Base-by-base conservation (phyloP, 2,329 filamentous ascomycete genomes). In the Trichoderma gracile region DNA sequence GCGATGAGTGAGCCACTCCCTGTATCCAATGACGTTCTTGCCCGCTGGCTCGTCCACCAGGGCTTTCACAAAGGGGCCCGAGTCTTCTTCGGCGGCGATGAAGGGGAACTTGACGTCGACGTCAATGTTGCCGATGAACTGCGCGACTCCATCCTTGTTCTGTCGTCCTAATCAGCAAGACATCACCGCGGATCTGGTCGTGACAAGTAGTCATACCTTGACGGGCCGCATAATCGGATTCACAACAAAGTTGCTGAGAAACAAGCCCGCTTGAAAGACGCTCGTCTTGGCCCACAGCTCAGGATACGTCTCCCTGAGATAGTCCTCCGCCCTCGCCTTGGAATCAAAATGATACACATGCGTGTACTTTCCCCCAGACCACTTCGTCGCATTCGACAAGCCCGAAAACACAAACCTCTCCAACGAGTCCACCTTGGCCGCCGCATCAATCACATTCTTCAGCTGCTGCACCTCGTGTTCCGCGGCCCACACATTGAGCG, bases 371-470 rank as follows among this genome's bases (percentile, higher is more conserved):
- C 61, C 61, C 15, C 33, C 23, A 2, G 61, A 64, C 42, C 42
- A 40, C 64, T 75, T 77, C 8, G 67, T 70, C 1, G 72, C 71
- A 67, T 79, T 69, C 1, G 73, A 71, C 0, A 81, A 66, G 0
- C 72, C 73, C 4, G 78, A 80, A 2, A 78, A 66, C 3, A 82
- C 65, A 17, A 81, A 74, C 5, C 75, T 69, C 42, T 80, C 73
- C 2, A 81, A 65, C 0, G 66, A 56, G 1, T 38, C 33, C 12
- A 78, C 60, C 5, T 69, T 68, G 0, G 74, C 72, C 1, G 76
- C 78, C 2, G 73, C 75, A 60, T 78, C 74, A 2, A 74, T 73
- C 6, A 77, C 72, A 38, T 76, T 77, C 62, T 73, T 75, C 0
- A 73, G 69, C 59, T 80, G 77, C 55, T 72, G 70, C 2, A 72